phyloP scores from a whole-genome alignment of 495 filamentous ascomycete genomes.

The Podospora sp. region DNA sequence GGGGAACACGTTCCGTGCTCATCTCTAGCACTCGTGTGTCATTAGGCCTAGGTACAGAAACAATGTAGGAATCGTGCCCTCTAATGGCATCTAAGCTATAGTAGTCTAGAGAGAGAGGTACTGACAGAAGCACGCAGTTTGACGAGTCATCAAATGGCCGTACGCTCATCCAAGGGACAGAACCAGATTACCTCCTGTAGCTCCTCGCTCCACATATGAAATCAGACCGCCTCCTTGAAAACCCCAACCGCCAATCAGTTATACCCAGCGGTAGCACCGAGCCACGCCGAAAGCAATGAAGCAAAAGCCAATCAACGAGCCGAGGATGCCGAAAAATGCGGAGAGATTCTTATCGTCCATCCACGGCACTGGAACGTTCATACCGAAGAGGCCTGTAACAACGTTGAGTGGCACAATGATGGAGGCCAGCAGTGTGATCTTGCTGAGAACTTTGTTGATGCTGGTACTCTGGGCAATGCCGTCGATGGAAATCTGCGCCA shows the following conservation, averaged over 20 bases:
- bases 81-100: not conserved
- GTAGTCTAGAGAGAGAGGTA: not conserved
- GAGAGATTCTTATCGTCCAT: slow-evolving; percentile 52
- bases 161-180: not conserved
- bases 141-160: not conserved
- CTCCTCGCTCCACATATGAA: not conserved
- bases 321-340: slow-evolving; percentile 84
- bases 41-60: no score
- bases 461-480: slow-evolving; percentile 78
- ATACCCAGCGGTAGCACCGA: slow-evolving; percentile 33
- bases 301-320: slow-evolving; percentile 63
- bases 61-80: no score
- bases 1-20: no score
- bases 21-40: no score
- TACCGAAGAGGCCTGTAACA: slow-evolving; percentile 93
- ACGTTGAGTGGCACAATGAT: slow-evolving; percentile 96
- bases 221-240: not conserved
- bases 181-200: not conserved
- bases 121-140: not conserved
- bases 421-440: slow-evolving; percentile 93
- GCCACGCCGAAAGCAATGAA: slow-evolving; percentile 49
- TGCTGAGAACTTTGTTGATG: slow-evolving; percentile 83
- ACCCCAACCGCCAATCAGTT: not conserved
- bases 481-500: slow-evolving; percentile 91
- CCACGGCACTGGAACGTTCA: slow-evolving; percentile 91